Evolutionary conservation across 805 yeast species (phyloP).

Genomic region (Helenozyma baotianmanensis): DNA sequence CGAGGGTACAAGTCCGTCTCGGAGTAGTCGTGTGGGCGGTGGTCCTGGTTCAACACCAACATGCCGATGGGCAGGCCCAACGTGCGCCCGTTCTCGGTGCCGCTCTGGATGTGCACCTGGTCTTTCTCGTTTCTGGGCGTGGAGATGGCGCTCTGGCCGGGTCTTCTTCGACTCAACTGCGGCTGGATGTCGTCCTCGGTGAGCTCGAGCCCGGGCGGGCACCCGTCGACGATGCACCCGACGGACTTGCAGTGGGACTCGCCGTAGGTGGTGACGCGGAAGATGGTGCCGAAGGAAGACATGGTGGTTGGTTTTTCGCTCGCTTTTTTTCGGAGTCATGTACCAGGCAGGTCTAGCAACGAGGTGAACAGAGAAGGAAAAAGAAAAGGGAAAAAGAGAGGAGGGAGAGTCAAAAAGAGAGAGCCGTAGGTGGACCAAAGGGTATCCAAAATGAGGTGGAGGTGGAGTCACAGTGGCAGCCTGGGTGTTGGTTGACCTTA

Average conservation of each 20-base stretch:
- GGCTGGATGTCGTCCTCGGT: constrained; percentile 90
- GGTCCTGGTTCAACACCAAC: constrained; percentile 92
- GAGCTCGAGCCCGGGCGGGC: constrained; percentile 89
- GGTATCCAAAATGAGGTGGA: no score
- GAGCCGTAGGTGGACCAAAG: no score
- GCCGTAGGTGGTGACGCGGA: constrained; percentile 88
- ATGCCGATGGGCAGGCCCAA: constrained; percentile 95
- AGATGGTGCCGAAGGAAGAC: constrained; percentile 41
- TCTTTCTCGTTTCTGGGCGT: constrained; percentile 98
- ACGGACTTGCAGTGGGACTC: constrained; percentile 97
- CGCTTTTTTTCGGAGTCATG: background rate
- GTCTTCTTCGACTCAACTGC: constrained; percentile 93
- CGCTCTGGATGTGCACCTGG: constrained; percentile 86
- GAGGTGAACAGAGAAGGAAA: no score
- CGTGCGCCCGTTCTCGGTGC: constrained; percentile 86
- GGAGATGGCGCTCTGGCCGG: constrained; percentile 88
- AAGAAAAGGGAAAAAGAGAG: no score
- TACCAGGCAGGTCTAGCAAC: no score
- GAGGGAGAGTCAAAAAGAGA: no score
- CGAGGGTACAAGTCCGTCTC: constrained; percentile 95
- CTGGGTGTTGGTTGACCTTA: no score
- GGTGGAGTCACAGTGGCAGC: no score
- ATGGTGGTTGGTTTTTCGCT: constrained; percentile 18
- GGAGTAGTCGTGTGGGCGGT: constrained; percentile 91
- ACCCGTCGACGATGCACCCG: constrained; percentile 97